These are phyloP conservation scores for Hsuehochloa calcarea DNA, from an alignment of 176 grass and related monocot genomes.

Conservation along the genomic window DNA sequence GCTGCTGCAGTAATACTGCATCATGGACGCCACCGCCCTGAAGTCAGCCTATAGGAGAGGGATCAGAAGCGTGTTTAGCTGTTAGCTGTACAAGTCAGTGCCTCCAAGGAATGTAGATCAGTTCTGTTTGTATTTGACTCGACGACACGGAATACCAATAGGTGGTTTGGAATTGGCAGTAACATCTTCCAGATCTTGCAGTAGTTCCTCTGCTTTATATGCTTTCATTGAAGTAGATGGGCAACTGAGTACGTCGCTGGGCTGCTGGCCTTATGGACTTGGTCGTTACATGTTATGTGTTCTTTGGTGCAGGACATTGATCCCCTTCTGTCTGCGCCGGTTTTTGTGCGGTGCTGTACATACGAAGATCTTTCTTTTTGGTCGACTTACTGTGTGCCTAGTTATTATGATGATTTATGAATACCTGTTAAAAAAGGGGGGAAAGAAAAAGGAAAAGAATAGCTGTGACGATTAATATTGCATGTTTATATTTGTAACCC, in stretches of 20 bases:
- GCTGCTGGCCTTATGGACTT: background rate
- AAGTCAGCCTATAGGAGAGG: slow-evolving; percentile 15
- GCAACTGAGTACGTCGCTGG: background rate
- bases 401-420: slow-evolving; percentile 11
- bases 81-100: slow-evolving; percentile 17
- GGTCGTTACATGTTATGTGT: background rate
- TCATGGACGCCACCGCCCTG: slow-evolving; percentile 18
- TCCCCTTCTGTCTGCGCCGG: background rate
- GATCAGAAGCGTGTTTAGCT: background rate
- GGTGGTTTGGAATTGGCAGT: background rate
- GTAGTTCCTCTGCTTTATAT: slow-evolving; percentile 12
- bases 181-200: slow-evolving; percentile 10
- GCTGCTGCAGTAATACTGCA: slow-evolving; percentile 36
- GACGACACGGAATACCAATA: background rate
- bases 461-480: background rate
- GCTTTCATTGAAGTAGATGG: background rate
- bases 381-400: background rate
- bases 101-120: background rate
- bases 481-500: slow-evolving; percentile 21
- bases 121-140: background rate
- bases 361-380: slow-evolving; percentile 11
- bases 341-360: slow-evolving; percentile 44
- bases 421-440: background rate
- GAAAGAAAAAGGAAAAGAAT: background rate
- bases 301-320: slow-evolving; percentile 24